Conservation (phyloP, 257 asterid species). For the Solanum etuberosum region DNA sequence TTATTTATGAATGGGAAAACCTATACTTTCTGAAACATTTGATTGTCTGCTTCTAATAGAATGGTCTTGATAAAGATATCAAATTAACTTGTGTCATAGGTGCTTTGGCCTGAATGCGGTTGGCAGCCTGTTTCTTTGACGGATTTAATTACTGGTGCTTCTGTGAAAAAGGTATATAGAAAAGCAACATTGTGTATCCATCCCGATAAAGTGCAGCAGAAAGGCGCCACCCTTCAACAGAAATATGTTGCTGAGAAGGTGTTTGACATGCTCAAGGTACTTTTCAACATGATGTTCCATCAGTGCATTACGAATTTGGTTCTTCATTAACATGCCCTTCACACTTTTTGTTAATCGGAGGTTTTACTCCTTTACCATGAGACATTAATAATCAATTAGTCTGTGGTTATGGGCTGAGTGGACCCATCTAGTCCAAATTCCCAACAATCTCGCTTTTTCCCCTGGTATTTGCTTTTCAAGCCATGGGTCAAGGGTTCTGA, state of each 20-base stretch:
- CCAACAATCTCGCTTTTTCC: neutral
- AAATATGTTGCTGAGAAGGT: conserved; percentile 98
- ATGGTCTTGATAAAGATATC: neutral
- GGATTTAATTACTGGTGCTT: conserved; percentile 81
- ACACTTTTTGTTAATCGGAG: neutral
- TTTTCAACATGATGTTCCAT: neutral
- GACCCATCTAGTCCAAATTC: neutral
- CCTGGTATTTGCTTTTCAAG: neutral
- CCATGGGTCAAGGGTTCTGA: neutral
- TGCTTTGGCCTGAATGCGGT: conserved; percentile 99
- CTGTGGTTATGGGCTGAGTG: neutral
- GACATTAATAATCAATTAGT: neutral
- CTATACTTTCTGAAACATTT: neutral
- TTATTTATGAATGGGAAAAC: neutral
- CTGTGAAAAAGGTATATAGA: conserved; percentile 82
- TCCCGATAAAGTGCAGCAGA: conserved; percentile 99
- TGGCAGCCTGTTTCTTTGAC: conserved; percentile 99
- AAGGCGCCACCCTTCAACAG: conserved; percentile 95
- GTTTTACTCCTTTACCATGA: neutral
- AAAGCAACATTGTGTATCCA: conserved; percentile 98
- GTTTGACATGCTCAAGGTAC: conserved; percentile 96
- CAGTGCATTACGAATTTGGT: neutral
- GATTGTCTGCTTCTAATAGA: neutral
- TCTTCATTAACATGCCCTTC: neutral
- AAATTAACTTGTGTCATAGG: conserved; percentile 28